Evolutionary conservation across 192 early-diverging fungal genomes (phyloP), one percentile per base, ranked within the genome.

Genomic region (Rhizophlyctis rosea): DNA sequence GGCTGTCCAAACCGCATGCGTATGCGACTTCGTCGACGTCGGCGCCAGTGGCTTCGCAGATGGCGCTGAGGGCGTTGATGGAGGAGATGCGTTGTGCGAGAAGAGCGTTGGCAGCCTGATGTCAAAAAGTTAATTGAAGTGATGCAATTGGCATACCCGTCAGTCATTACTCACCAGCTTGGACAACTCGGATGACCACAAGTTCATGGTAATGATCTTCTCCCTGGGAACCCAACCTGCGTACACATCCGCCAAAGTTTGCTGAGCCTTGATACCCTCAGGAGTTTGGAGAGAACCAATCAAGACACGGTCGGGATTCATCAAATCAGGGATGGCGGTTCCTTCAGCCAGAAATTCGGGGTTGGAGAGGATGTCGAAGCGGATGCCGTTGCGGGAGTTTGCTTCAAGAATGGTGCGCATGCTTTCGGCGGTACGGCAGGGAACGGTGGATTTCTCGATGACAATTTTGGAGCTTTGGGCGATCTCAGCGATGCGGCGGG

Each of bases 321-420:
- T 63, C 51, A 96, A 77, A 70, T 96, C 91, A 24, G 67, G 75
- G 52, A 95, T 85, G 23, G 92, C 92, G 21, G 92, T 92, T 49
- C 92, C 94, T 74, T 96, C 94, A 64, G 92, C 91, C 62, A 96
- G 82, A 76, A 96, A 96, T 80, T 96, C 94, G 23, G 94, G 94
- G 75, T 96, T 96, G 16, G 92, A 91, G 48, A 94, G 78, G 51
- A 96, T 92, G 59, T 88, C 84, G 68, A 96, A 94, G 31, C 74
- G 77, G 32, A 93, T 86, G 33, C 77, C 78, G 21, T 73, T 68
- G 29, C 64, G 79, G 2, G 78, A 82, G 73, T 91, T 93, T 49
- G 90, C 83, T 50, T 88, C 86, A n/a, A 94, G 80, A 36, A 92
- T 94, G 36, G 83, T 83, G 57, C 88, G 81, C 80, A 96, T 89